These are phyloP conservation scores for Nicotiana attenuata DNA, from an alignment of 257 asterid species.

Conservation along the genomic window DNA sequence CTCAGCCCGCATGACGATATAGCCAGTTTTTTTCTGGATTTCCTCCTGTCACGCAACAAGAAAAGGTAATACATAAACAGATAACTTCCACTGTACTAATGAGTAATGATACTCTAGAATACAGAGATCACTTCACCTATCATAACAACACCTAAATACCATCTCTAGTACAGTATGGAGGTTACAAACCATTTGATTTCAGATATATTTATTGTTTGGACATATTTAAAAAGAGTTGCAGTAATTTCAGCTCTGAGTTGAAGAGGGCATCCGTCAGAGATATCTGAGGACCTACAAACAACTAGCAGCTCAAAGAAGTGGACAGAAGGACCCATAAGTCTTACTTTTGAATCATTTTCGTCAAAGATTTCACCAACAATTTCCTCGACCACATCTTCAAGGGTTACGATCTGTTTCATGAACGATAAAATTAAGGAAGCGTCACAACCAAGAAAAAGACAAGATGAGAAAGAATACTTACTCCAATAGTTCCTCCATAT, in stretches of 20 bases:
- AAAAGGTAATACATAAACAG: background rate
- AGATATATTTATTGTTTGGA: background rate
- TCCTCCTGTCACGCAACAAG: constrained; percentile 63
- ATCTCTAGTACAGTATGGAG: background rate
- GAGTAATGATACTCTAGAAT: background rate
- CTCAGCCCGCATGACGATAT: constrained; percentile 92
- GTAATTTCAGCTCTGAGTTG: background rate
- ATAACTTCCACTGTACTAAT: background rate
- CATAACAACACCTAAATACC: background rate
- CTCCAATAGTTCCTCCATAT: constrained; percentile 99
- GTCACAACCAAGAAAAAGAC: background rate
- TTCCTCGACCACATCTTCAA: constrained; percentile 98
- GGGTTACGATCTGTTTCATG: constrained; percentile 78
- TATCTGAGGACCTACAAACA: constrained; percentile 8
- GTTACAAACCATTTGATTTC: background rate
- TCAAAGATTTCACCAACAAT: constrained; percentile 99
- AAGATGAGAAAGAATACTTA: constrained; percentile 30
- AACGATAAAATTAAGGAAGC: background rate
- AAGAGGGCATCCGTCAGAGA: constrained; percentile 1
- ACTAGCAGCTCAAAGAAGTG: background rate
- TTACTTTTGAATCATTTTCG: constrained; percentile 95
- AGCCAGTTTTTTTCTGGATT: constrained; percentile 97
- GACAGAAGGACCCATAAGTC: constrained; percentile 14
- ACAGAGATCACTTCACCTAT: background rate
- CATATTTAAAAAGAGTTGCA: background rate